Base-by-base conservation (phyloP, 2,329 filamentous ascomycete species). In the Colletotrichum aenigma region DNA sequence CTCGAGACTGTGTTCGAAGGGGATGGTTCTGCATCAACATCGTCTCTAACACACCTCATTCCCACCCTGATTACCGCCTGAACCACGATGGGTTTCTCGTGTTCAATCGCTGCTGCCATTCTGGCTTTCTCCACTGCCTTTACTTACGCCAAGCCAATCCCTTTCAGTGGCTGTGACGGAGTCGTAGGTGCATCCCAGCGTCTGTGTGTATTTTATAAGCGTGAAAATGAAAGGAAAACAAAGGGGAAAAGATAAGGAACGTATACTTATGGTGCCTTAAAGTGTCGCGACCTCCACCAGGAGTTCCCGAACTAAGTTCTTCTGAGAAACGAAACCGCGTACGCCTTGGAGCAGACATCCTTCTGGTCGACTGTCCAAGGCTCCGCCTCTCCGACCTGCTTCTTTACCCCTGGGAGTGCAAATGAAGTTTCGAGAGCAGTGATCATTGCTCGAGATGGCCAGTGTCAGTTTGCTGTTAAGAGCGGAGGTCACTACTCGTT, bases 401-500 rank as follows among this genome's bases (percentile, higher is more conserved):
- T 73, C 24, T 62, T 68, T 21, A 4, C 4, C 1, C 64, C 64
- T 2, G 9, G 1, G 2, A 55, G 6, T 12, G 26, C 76, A 0
- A 52, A 64, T 2, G 80, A 81, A 58, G 77, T 82, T 10, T 77
- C 78, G 7, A 55, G 28, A 1, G 73, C 76, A 6, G 74, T 80
- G 3, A 8, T 30, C 13, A 12, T 56, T 69, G 55, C 26, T 71
- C 38, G 56, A 15, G 16, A 73, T 78, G 38, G n/a, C 6, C 38
- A 56, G 12, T 71, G 68, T 28, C 36, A 16, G 0, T 88, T 88
- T 77, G 85, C 87, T 0, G 83, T 85, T 36, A 85, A 85, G 56
- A 85, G 86, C 69, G 87, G 87, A n/a, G 88, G 87, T 0, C 88
- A 89, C 76, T 83, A 84, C 7, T 82, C 85, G 7, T 86, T 86